phyloP scores from a whole-genome alignment of 352 stramenopile species.

The Phytophthora macrochlamydospora region DNA sequence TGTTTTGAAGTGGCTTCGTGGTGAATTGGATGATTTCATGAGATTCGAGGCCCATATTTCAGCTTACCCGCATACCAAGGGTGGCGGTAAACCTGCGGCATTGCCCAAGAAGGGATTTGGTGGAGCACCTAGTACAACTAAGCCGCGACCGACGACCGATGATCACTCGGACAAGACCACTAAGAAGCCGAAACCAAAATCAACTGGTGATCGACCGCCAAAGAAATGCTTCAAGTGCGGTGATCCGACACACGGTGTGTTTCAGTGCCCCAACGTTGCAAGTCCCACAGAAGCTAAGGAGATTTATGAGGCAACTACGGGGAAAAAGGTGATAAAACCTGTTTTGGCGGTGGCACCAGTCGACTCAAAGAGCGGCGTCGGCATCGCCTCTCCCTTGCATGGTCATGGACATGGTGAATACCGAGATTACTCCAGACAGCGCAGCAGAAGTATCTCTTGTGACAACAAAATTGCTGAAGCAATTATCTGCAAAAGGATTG shows the following conservation, averaged over 20 bases:
- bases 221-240: constrained; percentile 11
- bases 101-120: neutral
- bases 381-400: neutral
- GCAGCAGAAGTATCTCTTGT: constrained; percentile 15
- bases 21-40: constrained; percentile 16
- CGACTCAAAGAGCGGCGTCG: neutral
- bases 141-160: neutral
- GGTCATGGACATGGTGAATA: constrained; percentile 10
- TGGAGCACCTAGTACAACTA: neutral
- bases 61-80: neutral
- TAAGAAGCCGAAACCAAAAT: neutral
- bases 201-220: neutral
- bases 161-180: neutral
- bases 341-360: neutral
- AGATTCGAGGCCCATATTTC: constrained; percentile 12
- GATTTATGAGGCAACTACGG: constrained; percentile 1
- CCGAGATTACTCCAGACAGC: constrained; percentile 7
- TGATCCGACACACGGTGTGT: constrained; percentile 14
- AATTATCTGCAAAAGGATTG: neutral
- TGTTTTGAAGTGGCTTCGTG: constrained; percentile 8
- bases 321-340: constrained; percentile 9
- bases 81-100: no score
- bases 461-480: constrained; percentile 11
- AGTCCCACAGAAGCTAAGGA: constrained; percentile 10
- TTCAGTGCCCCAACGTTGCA: constrained; percentile 8